These are phyloP conservation scores for Chlorella sp. DNA, from an alignment of 139 green algal genomes.

Conservation along the genomic window DNA sequence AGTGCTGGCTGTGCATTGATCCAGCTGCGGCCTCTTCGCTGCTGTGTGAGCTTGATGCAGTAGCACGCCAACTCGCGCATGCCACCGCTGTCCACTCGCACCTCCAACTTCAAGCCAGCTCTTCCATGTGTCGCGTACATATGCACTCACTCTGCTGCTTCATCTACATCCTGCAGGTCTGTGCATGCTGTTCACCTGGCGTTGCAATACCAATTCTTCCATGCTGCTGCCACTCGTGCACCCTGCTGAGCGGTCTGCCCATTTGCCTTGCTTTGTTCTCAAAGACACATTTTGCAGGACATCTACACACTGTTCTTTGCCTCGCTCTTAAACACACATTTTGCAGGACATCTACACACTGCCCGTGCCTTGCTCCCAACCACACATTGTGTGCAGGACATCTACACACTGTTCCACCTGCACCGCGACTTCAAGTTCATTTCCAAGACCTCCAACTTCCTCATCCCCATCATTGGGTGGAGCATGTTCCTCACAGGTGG, in stretches of 20 bases:
- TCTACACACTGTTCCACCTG: conserved; percentile 92
- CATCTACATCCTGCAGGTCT: too few relatives aligned
- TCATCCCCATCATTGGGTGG: conserved; percentile 98
- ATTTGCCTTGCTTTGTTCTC: neutral
- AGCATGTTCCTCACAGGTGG: conserved; percentile 97
- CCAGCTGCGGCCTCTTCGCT: too few relatives aligned
- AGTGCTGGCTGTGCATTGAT: too few relatives aligned
- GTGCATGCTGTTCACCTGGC: too few relatives aligned
- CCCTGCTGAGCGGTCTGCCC: neutral
- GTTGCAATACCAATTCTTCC: too few relatives aligned
- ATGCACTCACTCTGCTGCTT: neutral
- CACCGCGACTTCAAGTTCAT: conserved; percentile 97
- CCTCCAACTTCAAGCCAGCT: too few relatives aligned
- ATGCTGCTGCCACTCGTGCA: neutral
- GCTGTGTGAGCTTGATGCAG: too few relatives aligned
- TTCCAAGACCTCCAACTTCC: conserved; percentile 95
- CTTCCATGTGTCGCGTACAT: neutral
- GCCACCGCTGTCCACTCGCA: too few relatives aligned
- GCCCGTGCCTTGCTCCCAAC: neutral
- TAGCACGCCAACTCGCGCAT: too few relatives aligned
- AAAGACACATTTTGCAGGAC: too few relatives aligned
- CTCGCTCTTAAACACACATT: too few relatives aligned
- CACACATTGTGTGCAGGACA: conserved; percentile 71
- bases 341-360: conserved; percentile 66
- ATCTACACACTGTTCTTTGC: too few relatives aligned